These are phyloP conservation scores for Climacium dendroides DNA, from an alignment of 225 moss, liverwort and hornwort species.

Conservation along the genomic window DNA sequence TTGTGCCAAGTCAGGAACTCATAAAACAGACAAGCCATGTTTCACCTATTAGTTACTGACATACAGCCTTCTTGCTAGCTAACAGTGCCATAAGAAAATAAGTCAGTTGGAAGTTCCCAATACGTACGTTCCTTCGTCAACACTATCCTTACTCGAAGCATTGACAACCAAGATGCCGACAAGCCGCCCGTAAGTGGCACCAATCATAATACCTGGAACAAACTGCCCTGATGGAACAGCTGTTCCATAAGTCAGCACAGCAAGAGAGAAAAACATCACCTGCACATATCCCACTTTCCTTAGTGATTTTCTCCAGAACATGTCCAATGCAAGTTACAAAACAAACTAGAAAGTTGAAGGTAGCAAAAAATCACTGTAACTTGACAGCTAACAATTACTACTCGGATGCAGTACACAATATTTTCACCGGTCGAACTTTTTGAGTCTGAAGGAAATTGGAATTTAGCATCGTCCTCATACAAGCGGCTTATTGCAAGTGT, in stretches of 20 bases:
- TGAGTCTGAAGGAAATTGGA: background rate
- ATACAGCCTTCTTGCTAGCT: background rate
- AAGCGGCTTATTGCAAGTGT: background rate
- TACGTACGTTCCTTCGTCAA: slow-evolving; percentile 99
- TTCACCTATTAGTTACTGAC: background rate
- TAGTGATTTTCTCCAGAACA: background rate
- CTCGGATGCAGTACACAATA: background rate
- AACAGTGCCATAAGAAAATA: background rate
- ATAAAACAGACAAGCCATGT: background rate
- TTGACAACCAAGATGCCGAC: slow-evolving; percentile 99
- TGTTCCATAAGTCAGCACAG: slow-evolving; percentile 97
- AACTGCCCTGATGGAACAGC: slow-evolving; percentile 99
- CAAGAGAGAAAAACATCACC: slow-evolving; percentile 94
- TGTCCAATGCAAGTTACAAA: background rate
- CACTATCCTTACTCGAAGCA: slow-evolving; percentile 77
- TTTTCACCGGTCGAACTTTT: background rate
- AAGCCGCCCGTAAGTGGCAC: slow-evolving; percentile 96
- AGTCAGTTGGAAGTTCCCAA: slow-evolving; percentile 11
- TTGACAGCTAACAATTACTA: background rate
- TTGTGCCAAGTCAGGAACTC: background rate
- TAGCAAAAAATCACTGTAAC: background rate
- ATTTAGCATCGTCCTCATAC: background rate
- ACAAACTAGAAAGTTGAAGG: background rate
- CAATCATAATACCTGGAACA: slow-evolving; percentile 99
- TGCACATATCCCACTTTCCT: slow-evolving; percentile 24